phyloP scores from a whole-genome alignment of 371 early-diverging fungal species.

The Mortierella polycephala region DNA sequence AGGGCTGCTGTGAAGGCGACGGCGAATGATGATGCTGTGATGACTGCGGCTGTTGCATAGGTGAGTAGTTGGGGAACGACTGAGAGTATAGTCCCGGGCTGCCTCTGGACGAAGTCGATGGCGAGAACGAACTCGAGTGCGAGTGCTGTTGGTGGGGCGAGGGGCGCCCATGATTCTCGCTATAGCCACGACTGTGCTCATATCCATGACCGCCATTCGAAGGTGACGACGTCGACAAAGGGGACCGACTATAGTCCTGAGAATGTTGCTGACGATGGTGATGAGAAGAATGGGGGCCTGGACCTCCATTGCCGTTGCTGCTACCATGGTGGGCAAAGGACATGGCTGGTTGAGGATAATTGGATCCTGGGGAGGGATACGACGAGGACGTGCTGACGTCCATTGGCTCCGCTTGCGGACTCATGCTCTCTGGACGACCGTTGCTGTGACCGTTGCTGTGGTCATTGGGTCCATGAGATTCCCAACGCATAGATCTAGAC shows the following conservation, averaged over 20 bases:
- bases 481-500: slow-evolving; percentile 44
- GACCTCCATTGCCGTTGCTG: slow-evolving; percentile 14
- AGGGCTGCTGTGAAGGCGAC: slow-evolving; percentile 13
- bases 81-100: slow-evolving; percentile 50
- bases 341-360: slow-evolving; percentile 24
- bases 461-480: slow-evolving; percentile 30
- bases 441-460: slow-evolving; percentile 19
- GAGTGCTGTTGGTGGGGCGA: too few species aligned
- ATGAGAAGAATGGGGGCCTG: slow-evolving; percentile 24
- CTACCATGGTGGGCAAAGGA: slow-evolving; percentile 40
- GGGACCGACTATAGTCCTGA: slow-evolving; percentile 40
- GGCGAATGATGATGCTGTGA: slow-evolving; percentile 20
- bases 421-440: slow-evolving; percentile 25
- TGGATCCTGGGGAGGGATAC: slow-evolving; percentile 26
- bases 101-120: too few species aligned
- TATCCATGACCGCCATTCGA: slow-evolving; percentile 9
- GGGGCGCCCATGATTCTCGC: slow-evolving; percentile 21
- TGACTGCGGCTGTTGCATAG: too few species aligned
- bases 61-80: slow-evolving; percentile 49
- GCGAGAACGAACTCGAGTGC: too few species aligned
- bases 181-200: slow-evolving; percentile 7
- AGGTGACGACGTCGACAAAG: slow-evolving; percentile 29
- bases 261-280: slow-evolving; percentile 49
- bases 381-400: slow-evolving; percentile 48
- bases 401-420: slow-evolving; percentile 48